Evolutionary conservation across 805 yeast genomes (phyloP).

Genomic region (Sugiyamaella lignohabitans): DNA sequence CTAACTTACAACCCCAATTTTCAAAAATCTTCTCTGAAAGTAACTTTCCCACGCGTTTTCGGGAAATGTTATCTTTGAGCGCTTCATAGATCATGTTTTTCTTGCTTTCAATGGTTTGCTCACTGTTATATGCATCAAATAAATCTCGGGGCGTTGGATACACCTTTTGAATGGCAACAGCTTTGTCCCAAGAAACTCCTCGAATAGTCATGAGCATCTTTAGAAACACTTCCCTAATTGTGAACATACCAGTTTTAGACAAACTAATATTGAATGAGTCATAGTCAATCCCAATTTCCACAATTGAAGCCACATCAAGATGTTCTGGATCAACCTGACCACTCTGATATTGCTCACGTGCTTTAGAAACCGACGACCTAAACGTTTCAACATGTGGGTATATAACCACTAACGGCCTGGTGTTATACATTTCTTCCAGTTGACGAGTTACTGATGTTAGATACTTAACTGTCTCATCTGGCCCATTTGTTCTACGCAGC

Average conservation of each 20-base stretch:
- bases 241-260: slow-evolving; percentile 61
- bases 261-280: slow-evolving; percentile 59
- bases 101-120: slow-evolving; percentile 30
- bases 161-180: slow-evolving; percentile 61
- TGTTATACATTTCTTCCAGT: slow-evolving; percentile 36
- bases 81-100: slow-evolving; percentile 29
- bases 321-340: no score
- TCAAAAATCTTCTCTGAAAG: slow-evolving; percentile 48
- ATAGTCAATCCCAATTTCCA: slow-evolving; percentile 38
- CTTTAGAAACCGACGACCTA: slow-evolving; percentile 39
- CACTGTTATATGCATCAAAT: slow-evolving; percentile 39
- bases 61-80: slow-evolving; percentile 42
- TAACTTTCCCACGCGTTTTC: slow-evolving; percentile 46
- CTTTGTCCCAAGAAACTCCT: slow-evolving; percentile 84
- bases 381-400: slow-evolving; percentile 46
- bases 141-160: slow-evolving; percentile 66
- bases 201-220: slow-evolving; percentile 69
- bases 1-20: slow-evolving; percentile 64
- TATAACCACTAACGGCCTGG: slow-evolving; percentile 34
- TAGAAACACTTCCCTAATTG: slow-evolving; percentile 70
- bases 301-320: background rate
- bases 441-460: slow-evolving; percentile 44
- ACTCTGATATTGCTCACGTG: no score
- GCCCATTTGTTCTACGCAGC: slow-evolving; percentile 58
- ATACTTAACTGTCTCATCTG: slow-evolving; percentile 68